phyloP scores from a whole-genome alignment of 1,284 basidiomycete species.

The Sanguinoderma infundibulare region DNA sequence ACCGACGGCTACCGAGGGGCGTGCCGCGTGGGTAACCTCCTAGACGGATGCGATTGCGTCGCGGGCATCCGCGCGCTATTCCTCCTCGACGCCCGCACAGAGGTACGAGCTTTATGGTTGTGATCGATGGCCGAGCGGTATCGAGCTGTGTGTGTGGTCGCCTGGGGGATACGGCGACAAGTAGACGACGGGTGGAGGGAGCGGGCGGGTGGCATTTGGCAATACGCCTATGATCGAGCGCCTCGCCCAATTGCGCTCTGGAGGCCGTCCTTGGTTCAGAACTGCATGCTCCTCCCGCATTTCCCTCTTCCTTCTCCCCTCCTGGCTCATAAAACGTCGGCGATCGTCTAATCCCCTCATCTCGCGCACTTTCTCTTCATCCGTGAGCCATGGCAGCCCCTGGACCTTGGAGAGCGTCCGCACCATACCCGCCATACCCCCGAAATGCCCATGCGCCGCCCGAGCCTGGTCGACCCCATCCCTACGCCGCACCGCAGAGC shows the following conservation, averaged over 20 bases:
- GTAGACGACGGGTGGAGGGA: background rate
- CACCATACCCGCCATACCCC: conserved; percentile 18
- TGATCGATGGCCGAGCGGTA: background rate
- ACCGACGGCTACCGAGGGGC: too few relatives aligned
- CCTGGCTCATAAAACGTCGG: conserved; percentile 1
- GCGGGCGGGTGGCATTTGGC: background rate
- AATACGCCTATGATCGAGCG: conserved; percentile 10
- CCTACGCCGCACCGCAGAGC: conserved; percentile 10
- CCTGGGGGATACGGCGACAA: background rate
- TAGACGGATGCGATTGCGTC: too few relatives aligned
- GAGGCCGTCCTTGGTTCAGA: background rate
- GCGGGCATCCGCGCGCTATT: too few relatives aligned
- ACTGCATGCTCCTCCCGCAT: conserved; percentile 15
- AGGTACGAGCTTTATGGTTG: background rate
- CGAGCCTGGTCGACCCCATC: conserved; percentile 7
- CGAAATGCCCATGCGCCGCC: conserved; percentile 9
- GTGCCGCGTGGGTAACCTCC: too few relatives aligned
- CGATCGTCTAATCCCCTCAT: background rate
- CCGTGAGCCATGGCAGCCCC: conserved; percentile 18
- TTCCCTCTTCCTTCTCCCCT: background rate
- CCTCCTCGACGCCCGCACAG: background rate
- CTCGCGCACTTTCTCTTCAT: background rate
- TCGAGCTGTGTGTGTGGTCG: background rate
- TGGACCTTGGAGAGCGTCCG: conserved; percentile 21
- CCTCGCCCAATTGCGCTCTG: conserved; percentile 13